phyloP scores from a whole-genome alignment of 768 basidiomycete genomes.

The Amanita brunnescens region DNA sequence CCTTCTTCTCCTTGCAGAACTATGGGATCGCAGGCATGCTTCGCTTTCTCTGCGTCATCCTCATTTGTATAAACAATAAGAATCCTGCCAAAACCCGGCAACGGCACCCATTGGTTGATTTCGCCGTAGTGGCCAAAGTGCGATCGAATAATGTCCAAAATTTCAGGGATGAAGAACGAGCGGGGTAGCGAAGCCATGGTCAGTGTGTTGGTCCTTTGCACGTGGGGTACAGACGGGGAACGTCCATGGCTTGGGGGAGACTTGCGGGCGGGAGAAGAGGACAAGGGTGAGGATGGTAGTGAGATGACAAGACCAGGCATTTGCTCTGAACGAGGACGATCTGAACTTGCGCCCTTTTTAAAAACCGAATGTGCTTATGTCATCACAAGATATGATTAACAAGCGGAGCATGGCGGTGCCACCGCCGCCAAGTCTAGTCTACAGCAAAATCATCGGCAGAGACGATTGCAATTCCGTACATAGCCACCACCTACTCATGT shows the following conservation, averaged over 20 bases:
- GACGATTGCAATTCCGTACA: not conserved
- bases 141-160: conserved; percentile 53
- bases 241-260: not conserved
- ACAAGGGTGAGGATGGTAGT: conserved; percentile 1
- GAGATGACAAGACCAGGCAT: conserved; percentile 9
- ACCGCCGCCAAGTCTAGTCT: not conserved
- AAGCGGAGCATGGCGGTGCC: not conserved
- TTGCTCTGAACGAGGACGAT: not conserved
- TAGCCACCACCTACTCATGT: conserved; percentile 16
- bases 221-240: not conserved
- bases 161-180: conserved; percentile 65
- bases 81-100: conserved; percentile 73
- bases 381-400: not conserved
- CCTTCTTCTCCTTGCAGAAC: conserved; percentile 45
- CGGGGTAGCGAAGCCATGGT: conserved; percentile 72
- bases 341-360: not conserved
- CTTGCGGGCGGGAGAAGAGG: not conserved
- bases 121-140: conserved; percentile 75
- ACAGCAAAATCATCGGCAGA: not conserved
- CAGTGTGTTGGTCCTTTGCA: conserved; percentile 66
- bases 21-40: conserved; percentile 56
- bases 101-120: conserved; percentile 87
- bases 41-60: conserved; percentile 59
- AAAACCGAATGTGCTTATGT: not conserved
- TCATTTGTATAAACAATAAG: conserved; percentile 69